Percentiles rank a stretch among this genome's conserved stretches.
Conservation (phyloP, 345 rosid species). For the Luvunga scandens region DNA sequence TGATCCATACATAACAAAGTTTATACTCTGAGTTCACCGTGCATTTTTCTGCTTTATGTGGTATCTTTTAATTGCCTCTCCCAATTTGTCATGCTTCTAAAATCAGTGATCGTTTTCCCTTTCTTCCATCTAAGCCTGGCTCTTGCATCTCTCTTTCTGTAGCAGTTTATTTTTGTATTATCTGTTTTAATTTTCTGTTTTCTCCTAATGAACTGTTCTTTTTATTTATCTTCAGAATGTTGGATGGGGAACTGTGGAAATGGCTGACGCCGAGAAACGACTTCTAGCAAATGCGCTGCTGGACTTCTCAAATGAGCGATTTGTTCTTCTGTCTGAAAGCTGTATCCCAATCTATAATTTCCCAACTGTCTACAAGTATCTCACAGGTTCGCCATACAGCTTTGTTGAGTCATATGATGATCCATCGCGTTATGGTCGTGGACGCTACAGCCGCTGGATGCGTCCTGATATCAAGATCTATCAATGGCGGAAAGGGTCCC, state of each 20-base stretch:
- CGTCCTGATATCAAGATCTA: constrained; percentile 70
- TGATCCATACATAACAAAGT: background rate
- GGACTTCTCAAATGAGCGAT: constrained; percentile 84
- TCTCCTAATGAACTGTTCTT: background rate
- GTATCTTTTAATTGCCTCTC: background rate
- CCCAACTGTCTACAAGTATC: constrained; percentile 71
- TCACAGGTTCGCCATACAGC: constrained; percentile 61
- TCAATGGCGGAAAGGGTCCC: constrained; percentile 95
- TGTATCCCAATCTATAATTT: constrained; percentile 90
- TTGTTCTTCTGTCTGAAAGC: constrained; percentile 90
- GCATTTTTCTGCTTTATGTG: background rate
- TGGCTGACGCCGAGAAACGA: constrained; percentile 87
- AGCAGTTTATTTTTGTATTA: background rate
- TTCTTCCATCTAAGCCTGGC: background rate
- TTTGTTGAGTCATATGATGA: constrained; percentile 89
- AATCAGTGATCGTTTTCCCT: background rate
- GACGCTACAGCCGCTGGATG: constrained; percentile 86
- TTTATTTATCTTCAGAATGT: constrained; percentile 48
- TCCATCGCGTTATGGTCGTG: constrained; percentile 86
- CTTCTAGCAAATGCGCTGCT: constrained; percentile 85
- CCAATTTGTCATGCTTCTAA: background rate
- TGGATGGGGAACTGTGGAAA: constrained; percentile 69
- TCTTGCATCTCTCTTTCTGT: background rate
- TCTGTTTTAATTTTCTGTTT: background rate
- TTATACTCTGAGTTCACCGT: background rate